Evolutionary conservation across 1,139 yeast species (phyloP).

Genomic region (Candida sp.): DNA sequence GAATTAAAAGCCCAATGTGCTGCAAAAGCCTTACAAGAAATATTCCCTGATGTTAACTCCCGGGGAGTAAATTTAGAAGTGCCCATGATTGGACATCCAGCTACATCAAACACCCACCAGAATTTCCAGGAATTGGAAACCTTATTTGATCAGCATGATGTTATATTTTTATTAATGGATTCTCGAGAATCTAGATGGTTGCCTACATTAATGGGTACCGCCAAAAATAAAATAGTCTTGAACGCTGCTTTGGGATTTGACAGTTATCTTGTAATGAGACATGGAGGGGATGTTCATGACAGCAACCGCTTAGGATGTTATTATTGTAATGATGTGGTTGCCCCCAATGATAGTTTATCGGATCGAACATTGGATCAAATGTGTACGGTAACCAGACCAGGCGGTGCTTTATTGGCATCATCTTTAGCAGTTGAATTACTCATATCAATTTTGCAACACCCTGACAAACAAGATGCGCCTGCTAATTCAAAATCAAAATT

Average conservation of each 20-base stretch:
- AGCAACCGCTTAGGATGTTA: constrained; percentile 74
- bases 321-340: constrained; percentile 93
- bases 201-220: constrained; percentile 78
- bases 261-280: constrained; percentile 89
- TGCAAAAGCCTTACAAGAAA: constrained; percentile 62
- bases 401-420: constrained; percentile 86
- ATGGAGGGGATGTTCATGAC: constrained; percentile 48
- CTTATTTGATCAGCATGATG: constrained; percentile 71
- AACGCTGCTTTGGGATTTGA: constrained; percentile 97
- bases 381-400: constrained; percentile 99
- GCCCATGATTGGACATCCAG: constrained; percentile 95
- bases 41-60: constrained; percentile 75
- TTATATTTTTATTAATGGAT: constrained; percentile 79
- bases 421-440: constrained; percentile 83
- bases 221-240: constrained; percentile 66
- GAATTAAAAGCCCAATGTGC: constrained; percentile 73
- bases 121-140: constrained; percentile 51
- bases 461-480: constrained; percentile 44
- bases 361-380: constrained; percentile 92
- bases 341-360: constrained; percentile 82
- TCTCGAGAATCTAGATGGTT: constrained; percentile 96
- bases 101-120: constrained; percentile 41
- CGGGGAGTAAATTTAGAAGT: constrained; percentile 65
- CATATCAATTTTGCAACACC: constrained; percentile 72
- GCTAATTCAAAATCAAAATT: constrained; percentile 39